Base-by-base conservation (phyloP, 768 basidiomycete species). In the Hygrocybe punicea region DNA sequence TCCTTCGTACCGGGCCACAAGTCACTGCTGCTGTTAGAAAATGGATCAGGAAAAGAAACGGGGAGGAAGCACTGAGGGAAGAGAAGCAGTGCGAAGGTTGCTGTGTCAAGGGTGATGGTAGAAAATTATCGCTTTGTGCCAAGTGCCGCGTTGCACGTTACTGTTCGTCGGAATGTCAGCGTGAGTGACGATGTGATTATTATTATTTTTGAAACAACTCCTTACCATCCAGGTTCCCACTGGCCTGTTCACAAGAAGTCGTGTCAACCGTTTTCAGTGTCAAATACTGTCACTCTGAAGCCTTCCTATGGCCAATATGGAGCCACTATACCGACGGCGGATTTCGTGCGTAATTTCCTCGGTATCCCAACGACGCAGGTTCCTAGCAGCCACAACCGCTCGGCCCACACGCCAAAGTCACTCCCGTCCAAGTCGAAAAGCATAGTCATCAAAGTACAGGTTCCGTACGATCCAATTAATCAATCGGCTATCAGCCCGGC, bases 401-500 rank as follows among this genome's bases (percentile, higher is more conserved):
- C 63, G 7, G 57, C 65, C 16, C 69, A 67, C 47, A 54, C 66
- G 17, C 65, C 69, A 6, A 64, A 65, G 34, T 52, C 55, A 19
- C 54, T 67, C 1, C 36, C 42, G 17, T 45, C 29, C 24, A 60
- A 63, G 46, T 57, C 70, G 4, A 81, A 81, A 67, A 65, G 63
- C 36, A 65, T 83, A 59, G 66, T 83, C 50, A 71, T 85, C 70
- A 85, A 85, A 66, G 71, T 83, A 0, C 83, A 85, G 60, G 69
- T 81, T 0, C 78, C 82, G 0, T 68, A 69, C 46, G 58, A 55
- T 37, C 51, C 55, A 1, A 13, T 1, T 6, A 56, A 56, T 39
- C n/a, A n/a, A n/a, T n/a, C n/a, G n/a, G n/a, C n/a, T n/a, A n/a
- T n/a, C n/a, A n/a, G n/a, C n/a, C n/a, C n/a, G n/a, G n/a, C n/a